A percentile compares a stretch with the other conserved stretches of the same genome.
Evolutionary conservation across 164 flowering plant genomes (phyloP).

Genomic region (Magnolia kwangsiensis): DNA sequence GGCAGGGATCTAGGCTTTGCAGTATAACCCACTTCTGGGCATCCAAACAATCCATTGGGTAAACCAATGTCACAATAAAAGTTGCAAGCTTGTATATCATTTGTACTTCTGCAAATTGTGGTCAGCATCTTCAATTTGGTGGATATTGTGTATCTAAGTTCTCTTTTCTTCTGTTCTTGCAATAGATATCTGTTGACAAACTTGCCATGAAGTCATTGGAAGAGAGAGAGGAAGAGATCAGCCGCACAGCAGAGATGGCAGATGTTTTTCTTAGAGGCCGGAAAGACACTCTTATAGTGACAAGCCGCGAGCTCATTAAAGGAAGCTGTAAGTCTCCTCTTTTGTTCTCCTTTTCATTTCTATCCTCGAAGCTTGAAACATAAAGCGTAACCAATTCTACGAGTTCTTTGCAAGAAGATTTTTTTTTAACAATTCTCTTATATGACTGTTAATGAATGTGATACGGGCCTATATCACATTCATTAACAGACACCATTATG

Average conservation of each 20-base stretch:
- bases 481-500: not conserved
- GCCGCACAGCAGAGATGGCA: slow-evolving; percentile 65
- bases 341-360: not conserved
- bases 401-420: not conserved
- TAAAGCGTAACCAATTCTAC: not conserved
- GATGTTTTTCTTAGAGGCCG: slow-evolving; percentile 50
- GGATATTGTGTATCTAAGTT: not conserved
- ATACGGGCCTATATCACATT: too few species aligned
- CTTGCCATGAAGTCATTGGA: slow-evolving; percentile 76
- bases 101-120: not conserved
- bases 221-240: slow-evolving; percentile 83
- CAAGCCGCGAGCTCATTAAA: slow-evolving; percentile 79
- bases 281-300: slow-evolving; percentile 82
- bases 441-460: too few species aligned
- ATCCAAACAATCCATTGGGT: not conserved
- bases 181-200: slow-evolving; percentile 80
- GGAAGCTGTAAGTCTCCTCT: slow-evolving; percentile 69
- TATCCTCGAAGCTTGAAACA: not conserved
- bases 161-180: slow-evolving; percentile 2
- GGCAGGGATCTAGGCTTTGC: too few species aligned
- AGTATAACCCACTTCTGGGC: too few species aligned
- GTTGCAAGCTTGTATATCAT: not conserved
- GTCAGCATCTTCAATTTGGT: not conserved
- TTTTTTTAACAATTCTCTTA: not conserved
- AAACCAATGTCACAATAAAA: not conserved